Conservation (phyloP, 257 asterid genomes). For the Fraxinus quadrangulata region DNA sequence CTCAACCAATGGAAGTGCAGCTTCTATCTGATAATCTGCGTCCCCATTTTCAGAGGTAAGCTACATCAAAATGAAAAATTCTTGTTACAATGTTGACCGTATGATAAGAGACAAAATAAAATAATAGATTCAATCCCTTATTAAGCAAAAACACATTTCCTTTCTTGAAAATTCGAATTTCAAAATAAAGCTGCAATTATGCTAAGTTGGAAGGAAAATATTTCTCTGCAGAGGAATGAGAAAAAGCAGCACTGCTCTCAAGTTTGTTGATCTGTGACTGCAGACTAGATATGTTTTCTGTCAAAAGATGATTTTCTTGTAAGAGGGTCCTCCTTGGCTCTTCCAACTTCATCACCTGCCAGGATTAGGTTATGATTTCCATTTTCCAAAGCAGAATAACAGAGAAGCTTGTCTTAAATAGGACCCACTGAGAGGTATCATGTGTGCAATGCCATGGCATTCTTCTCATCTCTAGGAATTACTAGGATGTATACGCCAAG, state of each 20-base stretch:
- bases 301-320: slow-evolving; percentile 54
- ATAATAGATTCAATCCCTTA: neutral
- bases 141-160: slow-evolving; percentile 3
- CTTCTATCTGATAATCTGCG: slow-evolving; percentile 40
- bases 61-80: slow-evolving; percentile 43
- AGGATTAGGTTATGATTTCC: slow-evolving; percentile 53
- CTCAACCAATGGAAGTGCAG: slow-evolving; percentile 49
- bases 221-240: slow-evolving; percentile 23
- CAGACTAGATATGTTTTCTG: slow-evolving; percentile 45
- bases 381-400: slow-evolving; percentile 35
- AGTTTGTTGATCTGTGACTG: slow-evolving; percentile 56
- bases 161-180: slow-evolving; percentile 17
- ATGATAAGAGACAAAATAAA: slow-evolving; percentile 10
- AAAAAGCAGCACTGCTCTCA: slow-evolving; percentile 37
- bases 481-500: no score
- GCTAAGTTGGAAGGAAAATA: slow-evolving; percentile 14
- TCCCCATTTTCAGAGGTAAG: slow-evolving; percentile 47
- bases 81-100: slow-evolving; percentile 9
- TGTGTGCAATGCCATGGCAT: neutral
- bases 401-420: slow-evolving; percentile 25
- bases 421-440: slow-evolving; percentile 1
- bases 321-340: slow-evolving; percentile 38
- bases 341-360: slow-evolving; percentile 39
- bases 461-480: neutral
- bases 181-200: slow-evolving; percentile 1